phyloP scores from a whole-genome alignment of 306 rosid genomes.

The Lathyrus sativus region DNA sequence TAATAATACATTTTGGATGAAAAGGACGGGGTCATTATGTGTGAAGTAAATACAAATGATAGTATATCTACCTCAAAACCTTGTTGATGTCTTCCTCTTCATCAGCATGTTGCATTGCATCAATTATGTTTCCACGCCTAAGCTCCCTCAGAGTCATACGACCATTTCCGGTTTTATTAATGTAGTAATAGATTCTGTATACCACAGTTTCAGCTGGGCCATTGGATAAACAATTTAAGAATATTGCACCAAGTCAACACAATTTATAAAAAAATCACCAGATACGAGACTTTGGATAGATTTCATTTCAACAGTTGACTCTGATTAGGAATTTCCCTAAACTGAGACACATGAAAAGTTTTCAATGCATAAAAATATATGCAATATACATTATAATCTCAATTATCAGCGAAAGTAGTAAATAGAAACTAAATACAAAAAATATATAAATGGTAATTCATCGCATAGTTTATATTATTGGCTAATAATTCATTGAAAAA shows the following conservation, averaged over 20 bases:
- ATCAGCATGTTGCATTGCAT: conserved; percentile 97
- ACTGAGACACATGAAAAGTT: conserved; percentile 6
- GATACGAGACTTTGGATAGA: conserved; percentile 31
- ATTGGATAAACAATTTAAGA: conserved; percentile 50
- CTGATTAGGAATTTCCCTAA: background rate
- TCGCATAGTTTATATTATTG: conserved; percentile 6
- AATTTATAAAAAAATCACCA: conserved; percentile 4
- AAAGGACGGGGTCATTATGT: background rate
- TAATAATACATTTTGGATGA: background rate
- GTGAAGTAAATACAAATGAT: conserved; percentile 19
- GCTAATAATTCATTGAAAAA: conserved; percentile 15
- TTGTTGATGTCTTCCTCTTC: conserved; percentile 99
- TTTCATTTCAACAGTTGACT: conserved; percentile 27
- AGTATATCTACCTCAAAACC: conserved; percentile 78
- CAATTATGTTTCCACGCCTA: conserved; percentile 89
- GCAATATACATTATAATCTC: conserved; percentile 12
- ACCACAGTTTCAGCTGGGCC: conserved; percentile 96
- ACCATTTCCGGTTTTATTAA: conserved; percentile 92
- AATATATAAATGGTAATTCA: background rate
- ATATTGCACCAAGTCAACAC: conserved; percentile 31
- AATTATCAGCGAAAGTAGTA: conserved; percentile 15
- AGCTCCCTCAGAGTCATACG: conserved; percentile 87
- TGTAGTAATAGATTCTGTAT: conserved; percentile 94
- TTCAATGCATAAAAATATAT: conserved; percentile 35
- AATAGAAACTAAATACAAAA: background rate